Evolutionary conservation across 495 filamentous ascomycete species (phyloP).

Genomic region (Paragyromitra xinjiangensis): DNA sequence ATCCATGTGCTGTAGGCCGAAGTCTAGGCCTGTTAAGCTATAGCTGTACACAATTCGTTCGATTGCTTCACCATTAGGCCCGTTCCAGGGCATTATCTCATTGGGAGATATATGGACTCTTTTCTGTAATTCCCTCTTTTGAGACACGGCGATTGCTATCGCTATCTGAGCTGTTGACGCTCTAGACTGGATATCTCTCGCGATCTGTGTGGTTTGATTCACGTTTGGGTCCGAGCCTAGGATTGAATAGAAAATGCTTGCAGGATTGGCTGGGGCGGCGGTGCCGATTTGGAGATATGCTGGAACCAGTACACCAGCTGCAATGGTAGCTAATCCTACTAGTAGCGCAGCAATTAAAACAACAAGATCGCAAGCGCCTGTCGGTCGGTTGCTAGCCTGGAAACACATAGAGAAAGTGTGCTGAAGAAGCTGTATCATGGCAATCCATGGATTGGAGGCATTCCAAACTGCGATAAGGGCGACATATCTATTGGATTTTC

Average conservation of each 20-base stretch:
- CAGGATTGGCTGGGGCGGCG: slow-evolving; percentile 18
- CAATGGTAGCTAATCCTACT: background rate
- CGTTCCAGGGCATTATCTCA: background rate
- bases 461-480: slow-evolving; percentile 11
- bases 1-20: background rate
- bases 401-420: slow-evolving; percentile 11
- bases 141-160: slow-evolving; percentile 6
- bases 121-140: background rate
- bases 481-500: slow-evolving; percentile 12
- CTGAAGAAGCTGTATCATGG: background rate
- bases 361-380: background rate
- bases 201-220: too few relatives aligned
- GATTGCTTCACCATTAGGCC: background rate
- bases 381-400: background rate
- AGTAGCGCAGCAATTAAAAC: background rate
- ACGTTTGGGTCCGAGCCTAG: background rate
- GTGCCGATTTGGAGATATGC: slow-evolving; percentile 12
- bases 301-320: slow-evolving; percentile 4
- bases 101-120: background rate
- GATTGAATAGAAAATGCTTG: background rate
- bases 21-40: slow-evolving; percentile 10
- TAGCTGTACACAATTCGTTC: background rate
- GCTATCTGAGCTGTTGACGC: slow-evolving; percentile 1
- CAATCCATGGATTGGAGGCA: background rate
- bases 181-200: background rate